A percentile compares a stretch with the other conserved stretches of the same genome.
These are phyloP conservation scores for Arabidopsis arenosa DNA, from an alignment of 345 rosid genomes.

Conservation along the genomic window DNA sequence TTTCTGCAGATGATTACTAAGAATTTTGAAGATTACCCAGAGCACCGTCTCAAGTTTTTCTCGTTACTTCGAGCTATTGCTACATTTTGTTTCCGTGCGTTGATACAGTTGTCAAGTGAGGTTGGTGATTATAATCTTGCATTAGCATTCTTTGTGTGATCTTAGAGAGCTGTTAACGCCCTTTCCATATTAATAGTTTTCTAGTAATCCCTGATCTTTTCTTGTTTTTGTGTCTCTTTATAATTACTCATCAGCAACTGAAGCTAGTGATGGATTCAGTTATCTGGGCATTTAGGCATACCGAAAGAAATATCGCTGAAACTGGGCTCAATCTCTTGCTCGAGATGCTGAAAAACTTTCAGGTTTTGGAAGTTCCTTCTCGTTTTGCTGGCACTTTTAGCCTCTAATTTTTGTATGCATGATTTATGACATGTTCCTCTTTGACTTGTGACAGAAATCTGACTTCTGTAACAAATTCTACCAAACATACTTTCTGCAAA, in stretches of 20 bases:
- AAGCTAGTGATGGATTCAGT: slow-evolving; percentile 97
- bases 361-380: slow-evolving; percentile 50
- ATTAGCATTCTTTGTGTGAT: slow-evolving; percentile 12
- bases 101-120: slow-evolving; percentile 88
- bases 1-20: slow-evolving; percentile 90
- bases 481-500: slow-evolving; percentile 43
- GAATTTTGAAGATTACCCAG: slow-evolving; percentile 98
- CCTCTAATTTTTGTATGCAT: slow-evolving; percentile 46
- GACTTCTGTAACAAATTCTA: slow-evolving; percentile 92
- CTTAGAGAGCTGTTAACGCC: background rate
- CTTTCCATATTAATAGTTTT: background rate
- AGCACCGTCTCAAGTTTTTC: slow-evolving; percentile 98
- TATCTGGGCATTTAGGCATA: slow-evolving; percentile 99
- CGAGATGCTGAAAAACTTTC: slow-evolving; percentile 91
- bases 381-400: slow-evolving; percentile 24
- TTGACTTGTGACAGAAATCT: slow-evolving; percentile 58
- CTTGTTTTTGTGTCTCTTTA: background rate
- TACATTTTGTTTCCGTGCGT: slow-evolving; percentile 81
- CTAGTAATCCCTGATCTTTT: slow-evolving; percentile 6
- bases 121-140: slow-evolving; percentile 53
- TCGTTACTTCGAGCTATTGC: slow-evolving; percentile 98
- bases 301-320: slow-evolving; percentile 97
- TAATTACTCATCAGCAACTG: slow-evolving; percentile 61
- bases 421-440: slow-evolving; percentile 31
- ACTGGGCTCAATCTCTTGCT: slow-evolving; percentile 85